Evolutionary conservation across 805 yeast genomes (phyloP).

Genomic region (Spathaspora girioi): DNA sequence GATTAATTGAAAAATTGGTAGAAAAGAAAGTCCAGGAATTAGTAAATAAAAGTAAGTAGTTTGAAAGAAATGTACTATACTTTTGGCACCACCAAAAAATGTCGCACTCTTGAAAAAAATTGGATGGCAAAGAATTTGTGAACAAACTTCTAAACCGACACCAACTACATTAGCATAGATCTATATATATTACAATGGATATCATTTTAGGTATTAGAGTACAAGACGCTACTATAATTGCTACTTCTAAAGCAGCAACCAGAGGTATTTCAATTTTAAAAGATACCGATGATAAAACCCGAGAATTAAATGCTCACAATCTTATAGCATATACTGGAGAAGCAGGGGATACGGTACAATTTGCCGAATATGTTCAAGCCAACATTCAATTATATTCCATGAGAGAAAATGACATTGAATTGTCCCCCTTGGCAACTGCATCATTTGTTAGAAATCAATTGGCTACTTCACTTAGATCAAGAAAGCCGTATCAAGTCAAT

Average conservation of each 20-base stretch:
- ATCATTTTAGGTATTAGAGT: constrained; percentile 83
- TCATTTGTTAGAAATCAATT: constrained; percentile 83
- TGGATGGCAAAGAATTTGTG: constrained; percentile 3
- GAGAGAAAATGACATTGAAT: constrained; percentile 73
- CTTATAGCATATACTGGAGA: constrained; percentile 92
- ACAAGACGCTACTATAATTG: constrained; percentile 75
- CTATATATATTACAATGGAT: constrained; percentile 56
- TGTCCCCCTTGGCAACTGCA: constrained; percentile 83
- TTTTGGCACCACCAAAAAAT: background rate
- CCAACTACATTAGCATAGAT: too few relatives aligned
- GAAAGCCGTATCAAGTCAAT: constrained; percentile 91
- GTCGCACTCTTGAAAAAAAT: constrained; percentile 1
- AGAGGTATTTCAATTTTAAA: constrained; percentile 50
- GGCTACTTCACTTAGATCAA: constrained; percentile 83
- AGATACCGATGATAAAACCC: constrained; percentile 42
- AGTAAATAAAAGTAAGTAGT: background rate
- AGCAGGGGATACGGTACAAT: constrained; percentile 93
- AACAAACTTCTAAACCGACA: background rate
- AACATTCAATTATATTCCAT: constrained; percentile 84
- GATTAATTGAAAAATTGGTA: constrained; percentile 37
- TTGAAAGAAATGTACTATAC: background rate
- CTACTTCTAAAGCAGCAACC: constrained; percentile 93
- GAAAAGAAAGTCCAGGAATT: constrained; percentile 24
- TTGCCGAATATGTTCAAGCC: constrained; percentile 92
- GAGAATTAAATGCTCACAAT: constrained; percentile 68